Percentiles rank a stretch among this genome's conserved stretches.
phyloP scores from a whole-genome alignment of 805 yeast species.

The Blastobotrys attinorum region DNA sequence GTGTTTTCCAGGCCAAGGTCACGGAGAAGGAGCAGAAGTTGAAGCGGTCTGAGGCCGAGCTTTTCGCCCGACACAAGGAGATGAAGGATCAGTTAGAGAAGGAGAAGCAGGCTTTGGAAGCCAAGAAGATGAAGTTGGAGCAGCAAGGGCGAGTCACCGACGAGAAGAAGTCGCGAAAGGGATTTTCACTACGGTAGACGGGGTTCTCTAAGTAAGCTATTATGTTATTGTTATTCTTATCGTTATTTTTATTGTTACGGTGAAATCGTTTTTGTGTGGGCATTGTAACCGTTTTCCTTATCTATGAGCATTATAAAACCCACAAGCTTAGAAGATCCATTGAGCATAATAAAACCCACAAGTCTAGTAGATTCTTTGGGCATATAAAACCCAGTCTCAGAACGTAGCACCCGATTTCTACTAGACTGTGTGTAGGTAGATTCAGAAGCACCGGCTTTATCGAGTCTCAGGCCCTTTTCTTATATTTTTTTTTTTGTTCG shows the following conservation, averaged over 20 bases:
- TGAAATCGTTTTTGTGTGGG: too few relatives aligned
- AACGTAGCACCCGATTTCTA: too few relatives aligned
- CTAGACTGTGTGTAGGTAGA: too few relatives aligned
- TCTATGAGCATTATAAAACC: too few relatives aligned
- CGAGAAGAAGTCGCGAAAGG: slow-evolving; percentile 26
- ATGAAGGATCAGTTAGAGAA: slow-evolving; percentile 90
- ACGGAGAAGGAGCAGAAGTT: slow-evolving; percentile 94
- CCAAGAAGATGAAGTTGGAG: slow-evolving; percentile 69
- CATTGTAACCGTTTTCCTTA: too few relatives aligned
- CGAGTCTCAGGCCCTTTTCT: not conserved
- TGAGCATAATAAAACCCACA: too few relatives aligned
- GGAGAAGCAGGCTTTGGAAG: slow-evolving; percentile 85
- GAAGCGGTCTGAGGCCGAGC: slow-evolving; percentile 93
- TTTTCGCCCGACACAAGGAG: slow-evolving; percentile 91
- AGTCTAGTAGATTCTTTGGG: too few relatives aligned
- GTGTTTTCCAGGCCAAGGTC: slow-evolving; percentile 93
- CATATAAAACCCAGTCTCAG: too few relatives aligned
- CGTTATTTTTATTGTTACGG: not conserved
- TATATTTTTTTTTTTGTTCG: too few relatives aligned
- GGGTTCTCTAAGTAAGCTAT: too few relatives aligned
- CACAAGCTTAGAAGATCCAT: too few relatives aligned
- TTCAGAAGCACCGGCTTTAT: too few relatives aligned
- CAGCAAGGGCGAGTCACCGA: slow-evolving; percentile 20
- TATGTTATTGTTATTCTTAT: not conserved
- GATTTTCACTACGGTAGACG: slow-evolving; percentile 17